These are phyloP conservation scores for Yarrowia keelungensis DNA, from an alignment of 805 yeast species.

Conservation along the genomic window DNA sequence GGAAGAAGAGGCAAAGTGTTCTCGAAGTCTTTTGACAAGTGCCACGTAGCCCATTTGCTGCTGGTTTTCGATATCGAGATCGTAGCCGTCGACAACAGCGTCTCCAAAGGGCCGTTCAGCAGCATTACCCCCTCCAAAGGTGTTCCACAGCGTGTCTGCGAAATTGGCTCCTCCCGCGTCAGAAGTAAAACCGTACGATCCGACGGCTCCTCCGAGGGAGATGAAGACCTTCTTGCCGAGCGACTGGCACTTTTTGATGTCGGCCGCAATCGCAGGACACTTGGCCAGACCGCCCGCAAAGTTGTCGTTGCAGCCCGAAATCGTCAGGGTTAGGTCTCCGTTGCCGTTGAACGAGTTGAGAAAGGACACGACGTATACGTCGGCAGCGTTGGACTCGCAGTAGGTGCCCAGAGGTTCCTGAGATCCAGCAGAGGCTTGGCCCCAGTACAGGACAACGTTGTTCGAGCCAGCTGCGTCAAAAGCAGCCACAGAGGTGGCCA, in stretches of 20 bases:
- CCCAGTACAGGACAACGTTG: slow-evolving; percentile 84
- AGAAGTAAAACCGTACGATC: slow-evolving; percentile 58
- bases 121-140: slow-evolving; percentile 56
- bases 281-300: slow-evolving; percentile 43
- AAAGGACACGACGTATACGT: slow-evolving; percentile 68
- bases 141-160: slow-evolving; percentile 55
- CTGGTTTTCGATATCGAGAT: slow-evolving; percentile 64
- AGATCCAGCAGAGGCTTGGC: slow-evolving; percentile 73
- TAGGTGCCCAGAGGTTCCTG: slow-evolving; percentile 59
- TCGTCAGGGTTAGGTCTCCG: slow-evolving; percentile 29
- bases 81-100: slow-evolving; percentile 71
- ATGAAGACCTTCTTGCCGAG: slow-evolving; percentile 74
- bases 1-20: slow-evolving; percentile 43
- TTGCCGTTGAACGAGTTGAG: slow-evolving; percentile 59
- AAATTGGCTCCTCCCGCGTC: slow-evolving; percentile 58
- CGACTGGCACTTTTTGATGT: slow-evolving; percentile 74
- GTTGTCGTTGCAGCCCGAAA: slow-evolving; percentile 32
- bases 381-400: slow-evolving; percentile 74
- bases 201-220: slow-evolving; percentile 66
- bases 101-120: slow-evolving; percentile 57
- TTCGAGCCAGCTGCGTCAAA: slow-evolving; percentile 50
- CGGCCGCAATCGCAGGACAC: slow-evolving; percentile 59
- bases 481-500: slow-evolving; percentile 40
- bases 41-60: slow-evolving; percentile 60
- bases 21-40: slow-evolving; percentile 51